phyloP scores from a whole-genome alignment of 495 filamentous ascomycete genomes.

The Sordaria brevicollis region DNA sequence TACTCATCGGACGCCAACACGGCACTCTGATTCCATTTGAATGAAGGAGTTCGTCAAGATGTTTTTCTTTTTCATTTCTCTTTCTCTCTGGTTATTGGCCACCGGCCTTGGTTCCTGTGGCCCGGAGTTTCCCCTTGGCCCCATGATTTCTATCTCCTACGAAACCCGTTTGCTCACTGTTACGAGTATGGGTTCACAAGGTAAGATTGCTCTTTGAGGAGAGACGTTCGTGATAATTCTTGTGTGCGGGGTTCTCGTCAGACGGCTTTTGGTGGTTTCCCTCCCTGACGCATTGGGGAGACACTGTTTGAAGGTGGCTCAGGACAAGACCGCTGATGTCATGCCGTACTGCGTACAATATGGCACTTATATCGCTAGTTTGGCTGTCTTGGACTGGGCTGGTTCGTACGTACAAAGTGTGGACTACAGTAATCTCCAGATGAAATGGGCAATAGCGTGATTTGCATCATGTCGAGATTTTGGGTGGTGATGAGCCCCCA shows the following conservation, averaged over 20 bases:
- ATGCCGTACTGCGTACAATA: not conserved
- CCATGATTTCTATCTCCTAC: not conserved
- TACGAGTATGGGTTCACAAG: not conserved
- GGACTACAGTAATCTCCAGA: not conserved
- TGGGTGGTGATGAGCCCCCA: not conserved
- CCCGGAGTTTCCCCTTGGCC: not conserved
- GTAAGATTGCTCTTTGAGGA: not conserved
- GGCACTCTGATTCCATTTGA: constrained; percentile 78
- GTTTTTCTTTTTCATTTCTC: not conserved
- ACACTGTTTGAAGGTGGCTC: not conserved
- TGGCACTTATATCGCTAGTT: not conserved
- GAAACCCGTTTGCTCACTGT: not conserved
- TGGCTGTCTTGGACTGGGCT: not conserved
- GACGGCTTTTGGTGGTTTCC: not conserved
- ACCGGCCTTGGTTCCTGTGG: not conserved
- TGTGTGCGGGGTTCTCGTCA: not conserved
- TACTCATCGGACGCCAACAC: constrained; percentile 90
- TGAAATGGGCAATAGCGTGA: not conserved
- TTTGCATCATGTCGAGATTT: not conserved
- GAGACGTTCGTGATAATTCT: not conserved
- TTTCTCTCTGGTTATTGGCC: not conserved
- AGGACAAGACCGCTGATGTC: not conserved
- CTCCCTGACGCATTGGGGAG: not conserved
- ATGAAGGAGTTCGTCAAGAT: constrained; percentile 17
- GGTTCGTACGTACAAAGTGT: not conserved